Conservation (phyloP, 2,329 filamentous ascomycete species). For the Penicillium paneum region DNA sequence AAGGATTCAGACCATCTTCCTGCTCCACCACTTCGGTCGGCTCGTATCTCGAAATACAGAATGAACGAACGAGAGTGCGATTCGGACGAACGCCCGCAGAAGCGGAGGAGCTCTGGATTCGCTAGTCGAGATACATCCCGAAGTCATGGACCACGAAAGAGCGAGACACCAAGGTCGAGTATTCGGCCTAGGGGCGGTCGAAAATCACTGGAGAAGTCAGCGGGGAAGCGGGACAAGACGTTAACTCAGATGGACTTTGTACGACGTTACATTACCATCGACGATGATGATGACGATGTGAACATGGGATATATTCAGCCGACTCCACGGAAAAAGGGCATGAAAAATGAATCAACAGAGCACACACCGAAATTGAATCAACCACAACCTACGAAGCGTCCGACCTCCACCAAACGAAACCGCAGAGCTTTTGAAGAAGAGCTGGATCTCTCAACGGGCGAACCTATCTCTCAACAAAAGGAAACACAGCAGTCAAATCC, state of each 20-base stretch:
- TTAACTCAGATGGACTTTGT: slow-evolving; percentile 46
- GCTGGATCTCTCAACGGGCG: slow-evolving; percentile 22
- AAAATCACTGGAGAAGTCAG: slow-evolving; percentile 23
- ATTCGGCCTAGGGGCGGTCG: slow-evolving; percentile 19
- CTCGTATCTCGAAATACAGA: slow-evolving; percentile 11
- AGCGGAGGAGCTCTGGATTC: slow-evolving; percentile 15
- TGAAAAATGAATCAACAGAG: neutral
- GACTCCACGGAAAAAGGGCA: slow-evolving; percentile 16
- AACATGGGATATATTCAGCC: slow-evolving; percentile 34
- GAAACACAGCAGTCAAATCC: slow-evolving; percentile 5
- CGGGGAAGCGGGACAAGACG: slow-evolving; percentile 34
- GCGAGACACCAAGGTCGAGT: slow-evolving; percentile 21
- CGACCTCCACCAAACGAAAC: slow-evolving; percentile 12
- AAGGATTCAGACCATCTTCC: slow-evolving; percentile 24
- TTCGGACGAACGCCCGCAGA: slow-evolving; percentile 11
- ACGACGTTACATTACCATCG: slow-evolving; percentile 33
- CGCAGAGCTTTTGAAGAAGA: slow-evolving; percentile 16
- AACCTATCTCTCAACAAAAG: slow-evolving; percentile 15
- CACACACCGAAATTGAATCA: neutral
- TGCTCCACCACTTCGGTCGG: slow-evolving; percentile 10
- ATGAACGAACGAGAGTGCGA: slow-evolving; percentile 2
- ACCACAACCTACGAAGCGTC: neutral
- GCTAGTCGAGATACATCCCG: slow-evolving; percentile 3
- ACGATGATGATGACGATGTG: slow-evolving; percentile 33
- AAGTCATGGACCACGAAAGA: slow-evolving; percentile 13